These are phyloP conservation scores for Grammothele lineata DNA, from an alignment of 768 basidiomycete species.

Conservation along the genomic window DNA sequence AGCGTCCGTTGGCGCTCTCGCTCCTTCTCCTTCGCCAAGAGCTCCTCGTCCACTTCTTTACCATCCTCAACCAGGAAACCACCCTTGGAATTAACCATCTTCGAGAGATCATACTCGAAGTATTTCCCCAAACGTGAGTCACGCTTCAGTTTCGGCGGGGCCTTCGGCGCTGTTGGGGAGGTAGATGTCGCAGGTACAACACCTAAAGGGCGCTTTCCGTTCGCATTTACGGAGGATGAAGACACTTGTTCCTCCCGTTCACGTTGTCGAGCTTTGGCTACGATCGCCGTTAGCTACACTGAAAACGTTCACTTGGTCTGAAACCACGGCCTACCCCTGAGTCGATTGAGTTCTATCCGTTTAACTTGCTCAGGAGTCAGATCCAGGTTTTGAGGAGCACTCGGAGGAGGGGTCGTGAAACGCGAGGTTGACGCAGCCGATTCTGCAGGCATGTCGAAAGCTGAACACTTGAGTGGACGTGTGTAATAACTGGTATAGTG, in stretches of 20 bases:
- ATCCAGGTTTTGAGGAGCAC: slow-evolving; percentile 14
- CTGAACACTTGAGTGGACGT: too few relatives aligned
- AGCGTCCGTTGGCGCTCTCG: slow-evolving; percentile 72
- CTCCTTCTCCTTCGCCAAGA: slow-evolving; percentile 73
- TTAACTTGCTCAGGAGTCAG: slow-evolving; percentile 67
- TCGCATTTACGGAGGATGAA: slow-evolving; percentile 51
- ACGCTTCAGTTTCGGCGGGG: slow-evolving; percentile 54
- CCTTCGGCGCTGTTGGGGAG: slow-evolving; percentile 53
- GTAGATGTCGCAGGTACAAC: slow-evolving; percentile 53
- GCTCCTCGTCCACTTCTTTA: slow-evolving; percentile 74
- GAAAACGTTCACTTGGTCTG: too few relatives aligned
- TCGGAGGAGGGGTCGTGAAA: slow-evolving; percentile 37
- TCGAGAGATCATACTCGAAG: slow-evolving; percentile 95
- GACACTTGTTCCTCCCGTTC: slow-evolving; percentile 54
- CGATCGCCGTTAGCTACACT: too few relatives aligned
- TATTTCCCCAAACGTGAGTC: slow-evolving; percentile 84
- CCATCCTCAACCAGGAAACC: slow-evolving; percentile 92
- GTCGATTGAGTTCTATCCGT: slow-evolving; percentile 72
- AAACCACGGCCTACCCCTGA: slow-evolving; percentile 49
- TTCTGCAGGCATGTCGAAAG: not conserved
- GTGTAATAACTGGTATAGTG: too few relatives aligned
- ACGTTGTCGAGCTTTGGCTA: slow-evolving; percentile 75
- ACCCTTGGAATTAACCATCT: slow-evolving; percentile 95
- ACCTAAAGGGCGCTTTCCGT: slow-evolving; percentile 70
- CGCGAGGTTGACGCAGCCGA: slow-evolving; percentile 8